Evolutionary conservation across 495 filamentous ascomycete genomes (phyloP).

Genomic region (Penicillium coffeae): DNA sequence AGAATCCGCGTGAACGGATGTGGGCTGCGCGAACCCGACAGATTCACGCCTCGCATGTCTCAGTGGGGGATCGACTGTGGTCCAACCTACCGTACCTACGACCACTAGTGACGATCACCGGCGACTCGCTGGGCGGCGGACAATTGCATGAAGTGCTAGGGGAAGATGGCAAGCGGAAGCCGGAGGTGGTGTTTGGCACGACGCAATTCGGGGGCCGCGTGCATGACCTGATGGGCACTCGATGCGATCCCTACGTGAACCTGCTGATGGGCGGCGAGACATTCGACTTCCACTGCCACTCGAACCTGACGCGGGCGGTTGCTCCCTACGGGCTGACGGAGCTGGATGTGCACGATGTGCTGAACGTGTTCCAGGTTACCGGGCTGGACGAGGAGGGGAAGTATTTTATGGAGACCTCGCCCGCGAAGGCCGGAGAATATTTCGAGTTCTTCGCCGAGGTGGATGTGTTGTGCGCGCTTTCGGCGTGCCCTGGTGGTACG

Average conservation of each 20-base stretch:
- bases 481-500: conserved; percentile 53
- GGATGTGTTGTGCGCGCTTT: conserved; percentile 70
- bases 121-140: conserved; percentile 60
- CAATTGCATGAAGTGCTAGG: conserved; percentile 46
- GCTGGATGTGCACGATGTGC: conserved; percentile 72
- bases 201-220: conserved; percentile 51
- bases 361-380: conserved; percentile 81
- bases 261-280: conserved; percentile 62
- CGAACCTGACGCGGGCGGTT: conserved; percentile 71
- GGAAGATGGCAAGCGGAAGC: conserved; percentile 31
- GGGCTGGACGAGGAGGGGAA: conserved; percentile 65
- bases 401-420: conserved; percentile 76
- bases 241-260: conserved; percentile 75
- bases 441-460: conserved; percentile 78
- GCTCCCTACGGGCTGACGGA: conserved; percentile 64
- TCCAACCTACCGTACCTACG: conserved; percentile 71
- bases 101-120: conserved; percentile 67
- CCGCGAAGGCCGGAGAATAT: conserved; percentile 60
- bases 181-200: conserved; percentile 34
- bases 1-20: conserved; percentile 73
- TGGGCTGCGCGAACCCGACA: conserved; percentile 78
- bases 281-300: conserved; percentile 80
- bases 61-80: conserved; percentile 68
- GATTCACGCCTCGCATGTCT: conserved; percentile 69
- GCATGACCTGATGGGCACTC: conserved; percentile 73